Evolutionary conservation across 176 grass and related monocot genomes (phyloP).

Genomic region (Thinopyrum elongatum): DNA sequence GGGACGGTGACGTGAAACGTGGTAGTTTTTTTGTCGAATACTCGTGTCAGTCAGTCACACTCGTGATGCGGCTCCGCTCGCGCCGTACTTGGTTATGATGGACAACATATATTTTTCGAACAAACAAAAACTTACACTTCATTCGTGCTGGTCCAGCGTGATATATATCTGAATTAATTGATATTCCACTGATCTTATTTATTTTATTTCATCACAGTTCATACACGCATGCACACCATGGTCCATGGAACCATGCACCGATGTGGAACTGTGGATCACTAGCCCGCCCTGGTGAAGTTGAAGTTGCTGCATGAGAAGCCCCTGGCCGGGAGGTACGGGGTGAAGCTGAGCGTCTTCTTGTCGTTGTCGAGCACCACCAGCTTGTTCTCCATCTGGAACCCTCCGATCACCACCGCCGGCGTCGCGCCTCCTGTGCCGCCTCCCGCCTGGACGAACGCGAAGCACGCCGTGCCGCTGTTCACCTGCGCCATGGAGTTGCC

Average conservation of each 20-base stretch:
- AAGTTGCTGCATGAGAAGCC: constrained; percentile 48
- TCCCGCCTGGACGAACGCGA: constrained; percentile 25
- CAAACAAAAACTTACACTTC: too few relatives aligned
- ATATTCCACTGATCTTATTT: not conserved
- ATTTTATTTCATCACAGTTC: not conserved
- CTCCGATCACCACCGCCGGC: constrained; percentile 45
- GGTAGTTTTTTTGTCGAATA: too few relatives aligned
- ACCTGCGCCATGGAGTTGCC: constrained; percentile 54
- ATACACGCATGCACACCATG: not conserved
- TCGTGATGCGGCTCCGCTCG: constrained; percentile 27
- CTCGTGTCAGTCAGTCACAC: too few relatives aligned
- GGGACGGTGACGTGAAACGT: too few relatives aligned
- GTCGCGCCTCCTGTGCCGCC: not conserved
- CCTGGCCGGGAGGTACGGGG: not conserved
- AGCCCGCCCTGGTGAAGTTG: constrained; percentile 37
- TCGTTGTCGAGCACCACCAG: constrained; percentile 50
- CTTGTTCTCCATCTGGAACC: constrained; percentile 70
- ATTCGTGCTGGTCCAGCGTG: too few relatives aligned
- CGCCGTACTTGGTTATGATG: not conserved
- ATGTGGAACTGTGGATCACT: not conserved
- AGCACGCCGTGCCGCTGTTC: constrained; percentile 38
- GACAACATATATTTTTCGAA: too few relatives aligned
- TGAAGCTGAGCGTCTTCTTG: constrained; percentile 39
- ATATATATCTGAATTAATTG: not conserved
- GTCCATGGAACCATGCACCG: too few relatives aligned